Evolutionary conservation across 2,329 filamentous ascomycete genomes (phyloP), one percentile per base, ranked within the genome.

Genomic region (Fusarium stilboides): DNA sequence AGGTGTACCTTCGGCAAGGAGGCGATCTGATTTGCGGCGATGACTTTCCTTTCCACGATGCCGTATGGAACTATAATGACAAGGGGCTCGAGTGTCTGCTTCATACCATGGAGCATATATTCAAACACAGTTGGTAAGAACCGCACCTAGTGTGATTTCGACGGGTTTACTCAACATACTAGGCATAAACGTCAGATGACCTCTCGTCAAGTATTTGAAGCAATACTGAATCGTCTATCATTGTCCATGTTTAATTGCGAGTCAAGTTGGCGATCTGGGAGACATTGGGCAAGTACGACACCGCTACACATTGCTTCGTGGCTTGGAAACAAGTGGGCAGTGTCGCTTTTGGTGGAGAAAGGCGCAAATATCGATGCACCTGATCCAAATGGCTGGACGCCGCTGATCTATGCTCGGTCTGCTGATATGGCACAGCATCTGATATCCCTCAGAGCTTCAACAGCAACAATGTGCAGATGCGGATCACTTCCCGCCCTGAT

Each of bases 1-100:
- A 3, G 9, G 17, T 10, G 1, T 59, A 59, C 17, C 8, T 44
- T 6, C 14, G 3, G 5, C 8, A 56, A 24, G 61, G 61, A 4
- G 57, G 61, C 2, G 61, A 64, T 5, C 37, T 61, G 22, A 12
- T 42, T 3, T 22, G 13, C n/a, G 57, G 61, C 17, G 4, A 6
- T 3, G 61, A 61, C 5, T 15, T n/a, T 5, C 57, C 51, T 15
- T 19, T 61, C 1, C 45, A 64, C 5, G 10, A 37, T 31, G 61
- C 50, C 15, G 1, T 45, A 2, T 3, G 5, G 2, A 9, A 9
- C 4, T 9, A 8, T 2, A 50, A 50, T 4, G 13, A n/a, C 1
- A 1, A 24, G 14, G 51, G 52, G 6, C 19, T 57, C 2, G 44
- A 45, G 22, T 6, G 22, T 4, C 24, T 49, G 3, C 17, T 42